A percentile compares a stretch with the other conserved stretches of the same genome.
Conservation (phyloP, 495 filamentous ascomycete genomes). For the Penicillium odoratum region DNA sequence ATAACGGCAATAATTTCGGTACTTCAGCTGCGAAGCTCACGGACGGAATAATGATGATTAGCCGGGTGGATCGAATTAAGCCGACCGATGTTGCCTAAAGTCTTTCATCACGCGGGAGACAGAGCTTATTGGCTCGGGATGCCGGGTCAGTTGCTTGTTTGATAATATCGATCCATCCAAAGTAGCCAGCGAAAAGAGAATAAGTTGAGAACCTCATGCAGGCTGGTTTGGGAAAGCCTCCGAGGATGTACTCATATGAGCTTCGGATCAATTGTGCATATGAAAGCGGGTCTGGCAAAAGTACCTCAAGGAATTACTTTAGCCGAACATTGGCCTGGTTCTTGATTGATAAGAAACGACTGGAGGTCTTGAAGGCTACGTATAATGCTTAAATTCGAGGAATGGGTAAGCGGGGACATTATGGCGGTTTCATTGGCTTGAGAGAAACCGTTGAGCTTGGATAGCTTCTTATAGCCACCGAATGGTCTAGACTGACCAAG, state of each 20-base stretch:
- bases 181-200: not conserved
- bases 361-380: not conserved
- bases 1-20: constrained; percentile 28
- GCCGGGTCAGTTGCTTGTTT: not conserved
- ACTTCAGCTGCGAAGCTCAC: constrained; percentile 18
- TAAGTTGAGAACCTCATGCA: not conserved
- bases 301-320: not conserved
- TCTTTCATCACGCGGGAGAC: not conserved
- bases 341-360: not conserved
- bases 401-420: not conserved
- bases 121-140: not conserved
- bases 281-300: not conserved
- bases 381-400: not conserved
- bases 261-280: not conserved
- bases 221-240: not conserved
- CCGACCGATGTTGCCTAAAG: not conserved
- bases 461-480: not conserved
- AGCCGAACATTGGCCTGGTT: not conserved
- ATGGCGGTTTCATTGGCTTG: not conserved
- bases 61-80: not conserved
- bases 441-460: not conserved
- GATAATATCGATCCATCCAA: not conserved
- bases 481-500: not conserved
- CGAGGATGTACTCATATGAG: not conserved
- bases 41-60: constrained; percentile 6